Evolutionary conservation across 345 rosid species (phyloP).

Genomic region (Limnanthes douglasii): DNA sequence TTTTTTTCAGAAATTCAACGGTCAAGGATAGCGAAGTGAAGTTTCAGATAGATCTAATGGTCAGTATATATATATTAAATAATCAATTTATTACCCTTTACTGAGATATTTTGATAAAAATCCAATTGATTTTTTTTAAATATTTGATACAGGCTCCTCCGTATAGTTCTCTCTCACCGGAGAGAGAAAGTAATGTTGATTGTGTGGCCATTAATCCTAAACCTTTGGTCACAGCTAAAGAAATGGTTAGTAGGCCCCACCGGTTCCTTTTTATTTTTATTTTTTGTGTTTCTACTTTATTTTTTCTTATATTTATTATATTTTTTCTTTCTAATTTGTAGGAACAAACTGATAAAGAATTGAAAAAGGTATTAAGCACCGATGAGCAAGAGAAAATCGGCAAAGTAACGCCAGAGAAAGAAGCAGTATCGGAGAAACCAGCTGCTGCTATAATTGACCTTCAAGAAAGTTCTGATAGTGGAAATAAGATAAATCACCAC

Average conservation of each 20-base stretch:
- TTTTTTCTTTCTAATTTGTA: not conserved
- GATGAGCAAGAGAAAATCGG: slow-evolving; percentile 17
- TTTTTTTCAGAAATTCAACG: slow-evolving; percentile 22
- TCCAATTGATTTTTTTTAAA: not conserved
- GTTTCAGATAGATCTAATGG: slow-evolving; percentile 99
- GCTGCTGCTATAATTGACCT: slow-evolving; percentile 25
- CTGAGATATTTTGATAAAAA: not conserved
- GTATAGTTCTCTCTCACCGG: slow-evolving; percentile 72
- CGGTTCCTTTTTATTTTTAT: slow-evolving; percentile 1
- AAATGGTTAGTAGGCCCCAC: slow-evolving; percentile 55
- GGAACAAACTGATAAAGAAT: slow-evolving; percentile 29
- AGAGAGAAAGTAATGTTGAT: slow-evolving; percentile 55
- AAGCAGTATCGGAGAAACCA: slow-evolving; percentile 21
- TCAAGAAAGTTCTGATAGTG: slow-evolving; percentile 61
- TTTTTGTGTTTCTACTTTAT: slow-evolving; percentile 2
- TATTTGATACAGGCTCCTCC: slow-evolving; percentile 57
- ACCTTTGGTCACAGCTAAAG: slow-evolving; percentile 33
- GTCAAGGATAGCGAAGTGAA: slow-evolving; percentile 42
- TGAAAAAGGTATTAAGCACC: slow-evolving; percentile 16
- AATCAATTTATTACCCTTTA: not conserved
- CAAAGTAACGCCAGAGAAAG: slow-evolving; percentile 27
- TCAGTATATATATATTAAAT: slow-evolving; percentile 12
- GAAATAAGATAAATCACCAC: slow-evolving; percentile 14
- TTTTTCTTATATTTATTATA: slow-evolving; percentile 8
- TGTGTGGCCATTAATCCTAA: slow-evolving; percentile 49